Evolutionary conservation across 768 basidiomycete species (phyloP).

Genomic region (Kwoniella botswanensis): DNA sequence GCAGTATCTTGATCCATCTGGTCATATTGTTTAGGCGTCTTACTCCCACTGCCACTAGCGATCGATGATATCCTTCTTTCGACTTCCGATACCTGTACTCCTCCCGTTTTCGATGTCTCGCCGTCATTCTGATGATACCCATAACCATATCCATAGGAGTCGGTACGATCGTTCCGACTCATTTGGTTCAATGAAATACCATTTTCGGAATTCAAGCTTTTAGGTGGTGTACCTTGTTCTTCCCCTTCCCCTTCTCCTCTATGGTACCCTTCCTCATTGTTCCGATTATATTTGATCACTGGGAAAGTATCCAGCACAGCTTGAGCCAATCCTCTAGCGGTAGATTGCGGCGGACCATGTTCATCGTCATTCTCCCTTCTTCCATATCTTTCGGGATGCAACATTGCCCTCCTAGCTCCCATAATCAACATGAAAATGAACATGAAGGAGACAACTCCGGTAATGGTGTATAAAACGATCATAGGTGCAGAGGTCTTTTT

Average conservation of each 20-base stretch:
- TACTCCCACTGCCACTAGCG: constrained; percentile 21
- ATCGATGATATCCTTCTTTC: constrained; percentile 10
- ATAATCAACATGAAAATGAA: constrained; percentile 84
- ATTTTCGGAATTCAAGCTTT: constrained; percentile 27
- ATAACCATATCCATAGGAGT: neutral
- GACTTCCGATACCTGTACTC: constrained; percentile 9
- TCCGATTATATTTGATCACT: constrained; percentile 73
- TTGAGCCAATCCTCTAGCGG: constrained; percentile 82
- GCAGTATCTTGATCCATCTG: neutral
- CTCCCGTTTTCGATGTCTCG: constrained; percentile 19
- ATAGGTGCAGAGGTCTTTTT: constrained; percentile 74
- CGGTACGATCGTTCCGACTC: neutral
- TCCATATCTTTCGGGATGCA: constrained; percentile 90
- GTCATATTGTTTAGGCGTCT: neutral
- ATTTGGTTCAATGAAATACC: constrained; percentile 2
- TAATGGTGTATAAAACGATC: constrained; percentile 76
- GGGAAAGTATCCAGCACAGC: constrained; percentile 97
- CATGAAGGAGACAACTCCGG: constrained; percentile 81
- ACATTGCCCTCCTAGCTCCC: constrained; percentile 79
- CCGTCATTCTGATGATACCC: constrained; percentile 7
- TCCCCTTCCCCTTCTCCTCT: neutral
- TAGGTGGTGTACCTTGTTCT: constrained; percentile 27
- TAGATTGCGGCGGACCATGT: constrained; percentile 65
- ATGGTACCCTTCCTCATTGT: neutral
- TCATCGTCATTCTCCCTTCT: constrained; percentile 62